Evolutionary conservation across 192 early-diverging fungal species (phyloP), one percentile per base, ranked within the genome.

Genomic region (Rhizophagus sp.): DNA sequence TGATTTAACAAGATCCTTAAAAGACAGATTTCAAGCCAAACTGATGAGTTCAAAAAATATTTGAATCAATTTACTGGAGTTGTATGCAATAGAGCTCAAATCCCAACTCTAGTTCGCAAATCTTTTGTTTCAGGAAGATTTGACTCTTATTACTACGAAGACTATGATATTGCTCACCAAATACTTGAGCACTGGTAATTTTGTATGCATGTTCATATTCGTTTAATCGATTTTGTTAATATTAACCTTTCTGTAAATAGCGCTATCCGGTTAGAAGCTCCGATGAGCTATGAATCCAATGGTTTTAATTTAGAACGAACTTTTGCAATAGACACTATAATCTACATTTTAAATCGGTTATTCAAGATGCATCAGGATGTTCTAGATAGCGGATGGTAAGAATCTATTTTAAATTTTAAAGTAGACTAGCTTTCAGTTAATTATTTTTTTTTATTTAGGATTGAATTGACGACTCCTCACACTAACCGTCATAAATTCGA

Each of bases 231-330:
- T 79, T 69, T 52, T 52, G 39, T 34, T 61, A 34, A 34, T 62
- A 39, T 79, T 79, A 68, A 70, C n/a, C 62, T 61, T 34, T 78
- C 49, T 78, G n/a, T 78, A 78, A 67, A 67, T 68, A 78, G 76
- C 47, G 22, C 76, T 5, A 49, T 25, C 10, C 76, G 44, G 49
- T 78, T 78, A 78, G 77, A 79, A 70, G 77, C 77, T 61, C 77
- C 3, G n/a, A 70, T 79, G 2, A 69, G 66, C 33, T 62, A 70
- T 50, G 70, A 79, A 34, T 34, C 15, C 15, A 61, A 78, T 17
- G 22, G 34, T 62, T 62, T 57, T 57, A 70, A 68, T 70, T 24
- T 70, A 24, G 67, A 70, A 69, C 2, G 68, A 69, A 79, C 77
- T 36, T 79, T 61, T 27, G 52, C 67, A 8, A 79, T 79, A 50